Base-by-base conservation (phyloP, 768 basidiomycete species). In the Hericium coralloides region DNA sequence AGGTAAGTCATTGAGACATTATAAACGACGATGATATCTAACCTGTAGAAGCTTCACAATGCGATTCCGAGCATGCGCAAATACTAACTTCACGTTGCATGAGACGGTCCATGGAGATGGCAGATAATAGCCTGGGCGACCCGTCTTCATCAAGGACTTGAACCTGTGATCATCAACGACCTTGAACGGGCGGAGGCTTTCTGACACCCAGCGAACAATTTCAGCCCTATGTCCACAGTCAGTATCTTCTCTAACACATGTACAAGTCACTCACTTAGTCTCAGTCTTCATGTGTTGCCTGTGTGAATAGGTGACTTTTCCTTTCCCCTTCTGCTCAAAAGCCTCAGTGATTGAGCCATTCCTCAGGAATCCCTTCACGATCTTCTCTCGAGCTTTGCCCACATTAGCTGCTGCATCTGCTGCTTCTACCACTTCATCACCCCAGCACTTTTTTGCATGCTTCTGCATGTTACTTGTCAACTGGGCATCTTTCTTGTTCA, bases 71-170 rank as follows among this genome's bases (percentile, higher is more conserved):
- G 58, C 58, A 12, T 51, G 22, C 2, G 26, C 56, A 56, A 73
- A 76, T 0, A 71, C 59, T 1, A 58, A 36, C 22, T 65, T 61
- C 0, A 72, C 56, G 49, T 75, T 70, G 2, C 60, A 58, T 0
- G 67, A 67, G 1, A 76, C 66, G 0, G 68, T 74, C 0, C 50
- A 14, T 4, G 57, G 58, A 0, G 64, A 68, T 0, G 73, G 73
- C 45, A 76, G 41, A 47, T 72, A 67, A 26, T 67, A 60, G 1
- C 65, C 60, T 2, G 69, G 72, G 14, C 67, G 55, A 2, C 69
- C 68, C 0, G 69, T 70, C 43, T 63, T 66, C 64, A 55, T 55
- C 6, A 55, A 18, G 4, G 6, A 23, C 1, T 14, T 23, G 38
- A 55, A 55, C 1, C 3, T 23, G 7, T 15, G 8, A 10, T 55